Conservation (phyloP, 805 yeast species). For the Yarrowia osloensis region DNA sequence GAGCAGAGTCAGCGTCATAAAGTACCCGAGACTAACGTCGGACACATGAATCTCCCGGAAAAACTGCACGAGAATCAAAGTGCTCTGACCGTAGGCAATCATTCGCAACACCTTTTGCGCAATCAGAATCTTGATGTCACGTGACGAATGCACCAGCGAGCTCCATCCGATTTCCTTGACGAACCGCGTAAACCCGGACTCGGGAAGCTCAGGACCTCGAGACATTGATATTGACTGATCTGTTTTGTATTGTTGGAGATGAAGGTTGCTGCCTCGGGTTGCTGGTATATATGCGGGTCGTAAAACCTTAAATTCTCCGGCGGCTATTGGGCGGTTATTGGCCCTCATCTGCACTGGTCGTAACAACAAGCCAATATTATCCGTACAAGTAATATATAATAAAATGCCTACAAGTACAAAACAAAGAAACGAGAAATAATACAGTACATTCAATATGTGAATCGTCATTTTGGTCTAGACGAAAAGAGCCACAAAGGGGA, state of each 20-base stretch:
- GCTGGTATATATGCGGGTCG: neutral
- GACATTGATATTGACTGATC: neutral
- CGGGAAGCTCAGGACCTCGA: constrained; percentile 13
- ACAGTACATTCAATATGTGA: neutral
- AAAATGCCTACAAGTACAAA: neutral
- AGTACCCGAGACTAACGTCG: constrained; percentile 51
- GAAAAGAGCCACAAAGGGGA: neutral
- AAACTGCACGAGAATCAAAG: constrained; percentile 48
- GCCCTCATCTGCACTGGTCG: too few species aligned
- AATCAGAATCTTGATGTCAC: constrained; percentile 27
- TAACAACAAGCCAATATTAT: too few species aligned
- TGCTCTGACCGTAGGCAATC: constrained; percentile 46
- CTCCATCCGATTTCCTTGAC: constrained; percentile 11
- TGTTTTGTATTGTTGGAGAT: neutral
- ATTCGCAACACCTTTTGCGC: constrained; percentile 35
- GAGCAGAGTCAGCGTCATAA: constrained; percentile 51
- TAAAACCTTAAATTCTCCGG: neutral
- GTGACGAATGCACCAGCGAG: neutral
- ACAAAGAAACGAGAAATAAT: neutral
- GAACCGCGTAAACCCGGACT: neutral
- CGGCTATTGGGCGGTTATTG: neutral
- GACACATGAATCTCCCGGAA: constrained; percentile 48
- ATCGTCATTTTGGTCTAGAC: neutral
- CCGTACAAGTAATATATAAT: too few species aligned
- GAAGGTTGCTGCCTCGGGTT: neutral